Base-by-base conservation (phyloP, 305 asterid species). In the Striga hermonthica region DNA sequence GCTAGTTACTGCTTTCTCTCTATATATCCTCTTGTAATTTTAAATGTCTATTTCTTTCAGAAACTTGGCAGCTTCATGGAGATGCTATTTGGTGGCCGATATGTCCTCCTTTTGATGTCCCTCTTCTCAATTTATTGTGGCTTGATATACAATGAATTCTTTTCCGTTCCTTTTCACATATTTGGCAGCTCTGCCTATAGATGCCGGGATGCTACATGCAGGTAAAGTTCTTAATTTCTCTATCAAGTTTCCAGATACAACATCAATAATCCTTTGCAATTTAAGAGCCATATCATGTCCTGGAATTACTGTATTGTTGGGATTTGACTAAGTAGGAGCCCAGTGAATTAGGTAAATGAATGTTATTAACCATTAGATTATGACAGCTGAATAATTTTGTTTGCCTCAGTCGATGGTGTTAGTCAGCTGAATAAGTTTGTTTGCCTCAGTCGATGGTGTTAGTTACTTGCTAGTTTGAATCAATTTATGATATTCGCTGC, bases 41-140 rank as follows among this genome's bases (percentile, higher is more conserved):
- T 56, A 57, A 53, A 54, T 58, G 60, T 71, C 75, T 62, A 69
- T 79, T 75, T 53, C 72, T 62, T 36, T 64, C 95, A 91, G 98
- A 91, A 89, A 91, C 88, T 91, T 49, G 96, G 95, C 67, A 91
- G 98, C 87, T 85, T 91, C 79, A 91, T 91, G 98, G 98, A 91
- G 89, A 89, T 91, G 98, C 83, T 89, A 59, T 89, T 86, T 72
- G 98, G 98, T 55, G 98, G 98, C 70, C 95, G 98, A 67, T 91
- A 91, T 66, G 73, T 91, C 66, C 83, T 91, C 70, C 86, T 89
- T 71, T 73, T 91, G 87, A 91, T 91, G 98, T 79, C 98, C 61
- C 70, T 89, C 14, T 91, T 91, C 79, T 91, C 98, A 50, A 89
- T 91, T 59, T 91, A 91, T 78, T 91, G 98, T 68, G 98, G 98